Conservation (phyloP, 2,329 filamentous ascomycete species). For the Fusarium subtropicale region DNA sequence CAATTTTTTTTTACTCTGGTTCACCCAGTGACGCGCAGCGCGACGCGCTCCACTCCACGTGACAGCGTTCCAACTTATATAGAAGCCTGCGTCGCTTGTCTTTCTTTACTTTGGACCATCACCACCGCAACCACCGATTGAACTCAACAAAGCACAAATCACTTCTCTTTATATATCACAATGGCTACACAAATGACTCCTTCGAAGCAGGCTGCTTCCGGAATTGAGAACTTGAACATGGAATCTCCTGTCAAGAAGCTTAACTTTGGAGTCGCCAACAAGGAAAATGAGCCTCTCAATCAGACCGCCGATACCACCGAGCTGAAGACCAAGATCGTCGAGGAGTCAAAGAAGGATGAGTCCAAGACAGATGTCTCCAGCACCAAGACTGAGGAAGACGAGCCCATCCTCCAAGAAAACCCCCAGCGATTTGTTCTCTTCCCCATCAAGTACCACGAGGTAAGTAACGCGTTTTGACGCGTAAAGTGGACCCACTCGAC, state of each 20-base stretch:
- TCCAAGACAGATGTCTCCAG: conserved; percentile 56
- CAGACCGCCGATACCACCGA: conserved; percentile 66
- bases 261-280: conserved; percentile 77
- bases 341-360: conserved; percentile 55
- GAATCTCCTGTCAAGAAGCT: conserved; percentile 93
- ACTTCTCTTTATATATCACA: conserved; percentile 50
- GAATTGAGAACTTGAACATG: conserved; percentile 90
- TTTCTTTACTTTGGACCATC: conserved; percentile 36
- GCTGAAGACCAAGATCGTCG: conserved; percentile 69
- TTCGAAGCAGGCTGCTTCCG: conserved; percentile 81
- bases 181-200: conserved; percentile 81
- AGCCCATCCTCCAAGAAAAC: conserved; percentile 96
- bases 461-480: conserved; percentile 75
- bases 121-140: conserved; percentile 48
- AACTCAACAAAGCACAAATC: conserved; percentile 38
- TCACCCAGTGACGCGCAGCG: conserved; percentile 44
- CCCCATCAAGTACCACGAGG: conserved; percentile 99
- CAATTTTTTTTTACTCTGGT: conserved; percentile 12
- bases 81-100: conserved; percentile 53
- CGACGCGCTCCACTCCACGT: conserved; percentile 55
- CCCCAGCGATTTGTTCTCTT: conserved; percentile 96
- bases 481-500: conserved; percentile 67
- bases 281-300: conserved; percentile 79
- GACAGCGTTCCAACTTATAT: conserved; percentile 53
- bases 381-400: conserved; percentile 79